Evolutionary conservation across 1,139 yeast species (phyloP).

Genomic region (Saccharomyces hybrid): DNA sequence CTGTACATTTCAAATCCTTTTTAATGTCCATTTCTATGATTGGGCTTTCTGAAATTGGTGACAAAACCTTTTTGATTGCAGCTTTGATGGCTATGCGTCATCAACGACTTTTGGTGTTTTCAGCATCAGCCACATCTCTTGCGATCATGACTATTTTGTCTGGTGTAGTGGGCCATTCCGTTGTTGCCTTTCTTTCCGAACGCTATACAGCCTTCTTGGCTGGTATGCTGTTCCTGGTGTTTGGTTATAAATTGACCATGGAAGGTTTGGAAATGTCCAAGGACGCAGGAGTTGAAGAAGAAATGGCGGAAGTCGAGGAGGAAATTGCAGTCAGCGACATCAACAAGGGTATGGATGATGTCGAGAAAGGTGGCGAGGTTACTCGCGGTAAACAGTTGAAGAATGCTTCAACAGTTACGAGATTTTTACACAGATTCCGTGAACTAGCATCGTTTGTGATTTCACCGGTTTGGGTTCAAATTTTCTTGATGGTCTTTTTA

Average conservation of each 20-base stretch:
- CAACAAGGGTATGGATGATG: conserved; percentile 42
- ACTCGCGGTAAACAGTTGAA: conserved; percentile 8
- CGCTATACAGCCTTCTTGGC: conserved; percentile 76
- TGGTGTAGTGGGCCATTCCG: conserved; percentile 84
- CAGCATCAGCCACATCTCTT: conserved; percentile 78
- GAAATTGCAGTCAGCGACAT: conserved; percentile 67
- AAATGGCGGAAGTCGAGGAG: conserved; percentile 92
- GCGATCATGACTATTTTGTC: conserved; percentile 86
- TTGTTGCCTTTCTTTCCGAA: conserved; percentile 77
- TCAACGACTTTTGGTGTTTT: conserved; percentile 70
- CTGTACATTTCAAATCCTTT: conserved; percentile 36
- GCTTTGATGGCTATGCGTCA: conserved; percentile 98
- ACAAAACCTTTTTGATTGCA: conserved; percentile 91
- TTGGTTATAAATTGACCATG: conserved; percentile 64
- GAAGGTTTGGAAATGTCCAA: conserved; percentile 84
- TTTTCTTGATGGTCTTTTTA: conserved; percentile 88
- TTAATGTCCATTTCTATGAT: conserved; percentile 77
- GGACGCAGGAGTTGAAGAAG: conserved; percentile 83
- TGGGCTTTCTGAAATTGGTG: conserved; percentile 89
- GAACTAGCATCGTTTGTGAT: conserved; percentile 56
- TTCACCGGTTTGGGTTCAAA: conserved; percentile 91
- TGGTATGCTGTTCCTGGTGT: conserved; percentile 67
- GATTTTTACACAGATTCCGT: conserved; percentile 25
- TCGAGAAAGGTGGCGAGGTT: conserved; percentile 46
- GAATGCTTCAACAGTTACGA: conserved; percentile 6